Evolutionary conservation across 371 early-diverging fungal genomes (phyloP).

Genomic region (Mortierella sp.): DNA sequence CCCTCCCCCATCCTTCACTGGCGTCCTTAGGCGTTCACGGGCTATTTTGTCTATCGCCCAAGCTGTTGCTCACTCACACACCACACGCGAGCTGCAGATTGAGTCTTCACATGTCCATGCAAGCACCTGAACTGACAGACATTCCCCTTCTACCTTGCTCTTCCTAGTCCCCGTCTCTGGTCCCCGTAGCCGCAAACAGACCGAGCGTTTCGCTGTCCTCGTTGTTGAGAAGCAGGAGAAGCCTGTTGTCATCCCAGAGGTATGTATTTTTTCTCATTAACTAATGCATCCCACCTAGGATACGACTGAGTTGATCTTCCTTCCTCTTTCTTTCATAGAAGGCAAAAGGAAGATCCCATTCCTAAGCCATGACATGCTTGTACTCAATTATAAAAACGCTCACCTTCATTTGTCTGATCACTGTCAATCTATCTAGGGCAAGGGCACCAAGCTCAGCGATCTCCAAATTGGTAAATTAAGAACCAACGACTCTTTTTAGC

Average conservation of each 20-base stretch:
- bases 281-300: neutral
- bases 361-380: neutral
- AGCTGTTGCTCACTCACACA: no score
- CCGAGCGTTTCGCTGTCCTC: slow-evolving; percentile 35
- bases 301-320: no score
- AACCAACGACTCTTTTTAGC: slow-evolving; percentile 6
- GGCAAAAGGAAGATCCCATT: no score
- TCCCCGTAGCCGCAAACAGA: slow-evolving; percentile 48
- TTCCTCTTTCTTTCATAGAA: neutral
- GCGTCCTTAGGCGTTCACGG: no score
- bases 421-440: slow-evolving; percentile 21
- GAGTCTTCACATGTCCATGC: no score
- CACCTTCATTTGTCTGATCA: neutral
- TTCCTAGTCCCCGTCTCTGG: slow-evolving; percentile 39
- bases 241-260: slow-evolving; percentile 41
- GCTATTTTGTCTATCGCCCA: no score
- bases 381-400: no score
- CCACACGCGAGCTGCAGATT: no score
- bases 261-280: slow-evolving; percentile 18
- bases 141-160: no score
- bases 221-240: slow-evolving; percentile 32
- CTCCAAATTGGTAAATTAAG: slow-evolving; percentile 31
- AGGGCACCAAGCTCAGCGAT: slow-evolving; percentile 32
- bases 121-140: no score
- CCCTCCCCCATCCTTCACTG: no score